phyloP scores from a whole-genome alignment of 441 rosid species.

The Pelargonium cotyledonis region DNA sequence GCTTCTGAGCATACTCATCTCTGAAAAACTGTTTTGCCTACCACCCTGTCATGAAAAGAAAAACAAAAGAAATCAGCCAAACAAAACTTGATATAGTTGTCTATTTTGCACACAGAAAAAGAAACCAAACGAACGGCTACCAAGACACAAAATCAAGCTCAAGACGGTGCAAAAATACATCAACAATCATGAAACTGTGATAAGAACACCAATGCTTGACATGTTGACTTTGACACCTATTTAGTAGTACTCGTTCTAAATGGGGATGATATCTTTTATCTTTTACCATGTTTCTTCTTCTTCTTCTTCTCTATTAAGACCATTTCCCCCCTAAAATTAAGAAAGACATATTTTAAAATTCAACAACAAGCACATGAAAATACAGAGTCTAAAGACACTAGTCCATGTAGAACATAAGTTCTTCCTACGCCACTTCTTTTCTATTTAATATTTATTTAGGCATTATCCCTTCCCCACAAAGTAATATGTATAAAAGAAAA shows the following conservation, averaged over 20 bases:
- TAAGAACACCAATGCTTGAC: not conserved
- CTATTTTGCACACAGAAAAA: not conserved
- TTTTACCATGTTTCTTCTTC: not conserved
- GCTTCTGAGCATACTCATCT: conserved; percentile 41
- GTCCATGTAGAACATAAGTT: too few species aligned
- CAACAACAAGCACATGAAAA: not conserved
- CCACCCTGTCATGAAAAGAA: conserved; percentile 39
- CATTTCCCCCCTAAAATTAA: not conserved
- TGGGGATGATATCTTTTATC: not conserved
- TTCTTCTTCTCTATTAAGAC: not conserved
- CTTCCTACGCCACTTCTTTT: not conserved
- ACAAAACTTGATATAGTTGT: not conserved
- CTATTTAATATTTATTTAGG: too few species aligned
- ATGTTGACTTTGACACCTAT: not conserved
- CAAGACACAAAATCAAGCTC: not conserved
- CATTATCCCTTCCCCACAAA: too few species aligned
- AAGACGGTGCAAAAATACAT: not conserved
- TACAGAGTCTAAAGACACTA: too few species aligned
- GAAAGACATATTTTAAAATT: not conserved
- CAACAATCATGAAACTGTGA: not conserved
- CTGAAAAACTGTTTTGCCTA: conserved; percentile 42
- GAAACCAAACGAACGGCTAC: not conserved
- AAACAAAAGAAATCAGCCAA: not conserved
- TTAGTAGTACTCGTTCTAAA: not conserved
- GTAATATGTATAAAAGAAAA: too few species aligned